A percentile compares a stretch with the other conserved stretches of the same genome.
phyloP scores from a whole-genome alignment of 371 early-diverging fungal species.

The Quaeritorhiza haematococci region DNA sequence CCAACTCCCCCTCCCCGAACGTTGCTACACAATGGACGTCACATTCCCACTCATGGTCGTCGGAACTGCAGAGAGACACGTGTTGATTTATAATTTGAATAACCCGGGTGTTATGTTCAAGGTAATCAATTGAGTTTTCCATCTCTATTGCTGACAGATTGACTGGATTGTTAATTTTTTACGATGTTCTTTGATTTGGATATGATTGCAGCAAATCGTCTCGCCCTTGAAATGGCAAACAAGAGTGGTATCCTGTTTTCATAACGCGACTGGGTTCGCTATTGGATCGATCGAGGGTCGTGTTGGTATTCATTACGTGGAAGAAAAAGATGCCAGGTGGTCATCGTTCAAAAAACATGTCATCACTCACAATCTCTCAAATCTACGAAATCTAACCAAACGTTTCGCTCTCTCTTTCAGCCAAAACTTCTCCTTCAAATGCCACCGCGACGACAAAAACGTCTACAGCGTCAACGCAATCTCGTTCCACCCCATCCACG shows the following conservation, averaged over 20 bases:
- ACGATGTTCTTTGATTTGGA: too few relatives aligned
- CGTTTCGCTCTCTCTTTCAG: not conserved
- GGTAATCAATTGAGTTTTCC: slow-evolving; percentile 27
- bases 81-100: slow-evolving; percentile 72
- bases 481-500: slow-evolving; percentile 78
- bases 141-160: too few relatives aligned
- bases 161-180: too few relatives aligned
- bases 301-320: slow-evolving; percentile 85
- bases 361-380: not conserved
- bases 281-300: slow-evolving; percentile 91
- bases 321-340: slow-evolving; percentile 58
- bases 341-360: not conserved
- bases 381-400: not conserved
- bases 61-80: slow-evolving; percentile 73
- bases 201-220: slow-evolving; percentile 41
- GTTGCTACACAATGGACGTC: slow-evolving; percentile 86
- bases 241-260: slow-evolving; percentile 71
- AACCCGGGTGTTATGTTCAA: slow-evolving; percentile 74
- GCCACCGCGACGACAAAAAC: slow-evolving; percentile 77
- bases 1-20: slow-evolving; percentile 73
- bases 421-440: slow-evolving; percentile 86
- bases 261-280: slow-evolving; percentile 75
- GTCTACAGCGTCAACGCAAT: slow-evolving; percentile 82
- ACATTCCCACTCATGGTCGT: slow-evolving; percentile 66
- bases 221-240: slow-evolving; percentile 90